Conservation (phyloP, 768 basidiomycete species). For the Mycena filopes region DNA sequence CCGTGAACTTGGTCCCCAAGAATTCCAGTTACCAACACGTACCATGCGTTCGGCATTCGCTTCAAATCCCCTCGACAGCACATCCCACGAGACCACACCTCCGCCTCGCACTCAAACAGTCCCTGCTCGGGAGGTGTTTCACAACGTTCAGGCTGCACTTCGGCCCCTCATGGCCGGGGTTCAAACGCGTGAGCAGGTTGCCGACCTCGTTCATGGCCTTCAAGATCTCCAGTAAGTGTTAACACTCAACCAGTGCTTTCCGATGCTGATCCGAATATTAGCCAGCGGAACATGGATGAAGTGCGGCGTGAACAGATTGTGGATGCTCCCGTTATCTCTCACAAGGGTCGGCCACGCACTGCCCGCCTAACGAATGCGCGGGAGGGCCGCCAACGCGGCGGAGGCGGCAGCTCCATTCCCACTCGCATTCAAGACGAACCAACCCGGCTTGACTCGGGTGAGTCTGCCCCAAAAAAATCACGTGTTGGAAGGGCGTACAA, state of each 20-base stretch:
- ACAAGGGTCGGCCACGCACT: slow-evolving; percentile 16
- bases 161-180: slow-evolving; percentile 3
- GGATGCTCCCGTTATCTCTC: slow-evolving; percentile 8
- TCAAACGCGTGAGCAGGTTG: slow-evolving; percentile 1
- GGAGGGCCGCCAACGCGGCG: slow-evolving; percentile 4
- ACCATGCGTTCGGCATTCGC: slow-evolving; percentile 1
- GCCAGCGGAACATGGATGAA: not conserved
- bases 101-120: slow-evolving; percentile 1
- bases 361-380: slow-evolving; percentile 3
- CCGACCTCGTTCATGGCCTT: slow-evolving; percentile 5
- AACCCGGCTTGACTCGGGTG: too few relatives aligned
- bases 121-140: slow-evolving; percentile 7
- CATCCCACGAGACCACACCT: not conserved
- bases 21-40: not conserved
- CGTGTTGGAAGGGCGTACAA: not conserved
- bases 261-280: too few relatives aligned
- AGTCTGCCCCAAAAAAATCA: not conserved
- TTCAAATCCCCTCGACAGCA: slow-evolving; percentile 6
- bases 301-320: not conserved
- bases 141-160: slow-evolving; percentile 8
- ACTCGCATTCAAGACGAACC: not conserved
- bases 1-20: not conserved
- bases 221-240: slow-evolving; percentile 6
- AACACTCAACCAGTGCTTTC: too few relatives aligned
- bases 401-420: slow-evolving; percentile 1